Evolutionary conservation across 2,329 filamentous ascomycete genomes (phyloP), one percentile per base, ranked within the genome.

Genomic region (Aureobasidium sp.): DNA sequence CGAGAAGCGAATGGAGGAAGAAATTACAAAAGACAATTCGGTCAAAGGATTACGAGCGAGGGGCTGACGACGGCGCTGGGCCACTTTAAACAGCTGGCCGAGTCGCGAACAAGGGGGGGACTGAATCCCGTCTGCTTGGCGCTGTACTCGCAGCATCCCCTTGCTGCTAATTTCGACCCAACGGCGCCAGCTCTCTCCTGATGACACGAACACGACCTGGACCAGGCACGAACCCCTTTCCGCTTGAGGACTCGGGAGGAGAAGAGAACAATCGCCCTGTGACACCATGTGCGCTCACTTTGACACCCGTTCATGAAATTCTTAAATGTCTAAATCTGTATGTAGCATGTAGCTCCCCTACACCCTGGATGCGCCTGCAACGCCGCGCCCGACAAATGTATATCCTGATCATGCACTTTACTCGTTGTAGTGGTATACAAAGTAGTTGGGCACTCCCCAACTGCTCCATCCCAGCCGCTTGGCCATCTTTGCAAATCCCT

Each of bases 401-500:
- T 33, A 42, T 49, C 17, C 45, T 35, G n/a, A 14, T 48, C 35
- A 42, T 50, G 22, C 45, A 37, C n/a, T 50, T 58, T 48, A 93
- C 78, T 95, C 90, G 73, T 95, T 93, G 79, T 91, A 93, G 75
- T 95, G 90, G 74, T 91, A 95, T 65, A 97, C 94, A 81, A 93
- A 92, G 78, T 99, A 99, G 77, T 97, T 96, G 45, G 94, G 94
- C 70, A 97, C 78, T n/a, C 94, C 94, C 68, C 82, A 91, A 63
- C 89, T 84, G 64, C 87, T 82, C 86, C 91, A 97, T 53, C 91
- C 91, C 70, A 99, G 75, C 66, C 94, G 81, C 73, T 85, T 88
- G 14, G 92, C 92, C 94, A 99, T 99, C 77, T 93, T 96, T 19
- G 94, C 92, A 71, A 99, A 99, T 0, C 94, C 94, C 72, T 99